Evolutionary conservation across 2,329 filamentous ascomycete genomes (phyloP).

Genomic region (Microdochium paspali): DNA sequence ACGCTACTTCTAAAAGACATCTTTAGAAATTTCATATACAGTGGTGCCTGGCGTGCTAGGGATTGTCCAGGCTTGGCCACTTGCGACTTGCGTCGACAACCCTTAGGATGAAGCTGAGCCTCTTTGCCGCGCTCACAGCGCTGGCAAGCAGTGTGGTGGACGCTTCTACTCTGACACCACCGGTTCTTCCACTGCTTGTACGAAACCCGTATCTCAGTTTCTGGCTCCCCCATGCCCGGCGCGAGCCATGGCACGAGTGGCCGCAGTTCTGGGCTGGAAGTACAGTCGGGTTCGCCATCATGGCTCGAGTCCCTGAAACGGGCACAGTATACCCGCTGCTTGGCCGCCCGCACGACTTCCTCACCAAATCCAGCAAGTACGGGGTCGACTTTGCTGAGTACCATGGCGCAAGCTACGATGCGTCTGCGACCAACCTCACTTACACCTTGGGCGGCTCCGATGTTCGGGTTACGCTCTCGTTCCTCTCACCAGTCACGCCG

Average conservation of each 20-base stretch:
- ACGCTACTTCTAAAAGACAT: too few species aligned
- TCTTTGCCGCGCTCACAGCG: constrained; percentile 16
- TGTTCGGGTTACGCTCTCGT: constrained; percentile 34
- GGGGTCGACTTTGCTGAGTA: constrained; percentile 31
- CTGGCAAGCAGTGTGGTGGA: constrained; percentile 24
- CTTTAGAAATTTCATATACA: too few species aligned
- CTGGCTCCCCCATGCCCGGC: constrained; percentile 57
- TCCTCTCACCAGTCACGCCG: constrained; percentile 71
- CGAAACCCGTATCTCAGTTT: constrained; percentile 52
- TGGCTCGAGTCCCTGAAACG: constrained; percentile 33
- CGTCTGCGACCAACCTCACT: constrained; percentile 39
- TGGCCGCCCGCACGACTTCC: constrained; percentile 41
- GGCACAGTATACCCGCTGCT: constrained; percentile 38
- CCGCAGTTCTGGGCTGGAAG: constrained; percentile 73
- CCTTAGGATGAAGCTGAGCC: constrained; percentile 15
- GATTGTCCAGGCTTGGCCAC: too few species aligned
- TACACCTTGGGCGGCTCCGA: constrained; percentile 26
- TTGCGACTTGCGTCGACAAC: background rate
- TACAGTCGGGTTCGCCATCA: constrained; percentile 36
- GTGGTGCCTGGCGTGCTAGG: too few species aligned
- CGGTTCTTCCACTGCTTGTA: constrained; percentile 47
- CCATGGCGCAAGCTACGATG: constrained; percentile 35
- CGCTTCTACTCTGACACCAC: constrained; percentile 44
- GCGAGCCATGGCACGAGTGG: constrained; percentile 73
- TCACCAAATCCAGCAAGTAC: constrained; percentile 23